Conservation (phyloP, 768 basidiomycete species). For the Russula olivacea region DNA sequence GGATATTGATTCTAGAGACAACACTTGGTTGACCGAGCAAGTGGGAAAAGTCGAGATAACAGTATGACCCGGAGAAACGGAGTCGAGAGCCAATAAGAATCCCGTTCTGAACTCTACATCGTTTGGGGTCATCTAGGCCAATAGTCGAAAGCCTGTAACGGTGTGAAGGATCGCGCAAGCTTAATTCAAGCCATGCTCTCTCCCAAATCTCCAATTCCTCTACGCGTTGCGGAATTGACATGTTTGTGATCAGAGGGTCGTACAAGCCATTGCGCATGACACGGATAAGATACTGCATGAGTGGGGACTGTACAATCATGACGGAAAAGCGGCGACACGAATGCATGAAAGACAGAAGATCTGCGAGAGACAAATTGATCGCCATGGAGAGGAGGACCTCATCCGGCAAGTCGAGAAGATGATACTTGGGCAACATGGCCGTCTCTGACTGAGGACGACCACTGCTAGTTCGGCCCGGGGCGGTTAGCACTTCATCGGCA, state of each 20-base stretch:
- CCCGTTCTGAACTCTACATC: constrained; percentile 7
- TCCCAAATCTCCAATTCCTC: constrained; percentile 11
- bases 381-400: constrained; percentile 9
- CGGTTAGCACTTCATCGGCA: neutral
- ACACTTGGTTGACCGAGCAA: neutral
- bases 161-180: neutral
- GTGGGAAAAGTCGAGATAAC: constrained; percentile 6
- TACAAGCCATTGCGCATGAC: constrained; percentile 13
- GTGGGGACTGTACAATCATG: constrained; percentile 5
- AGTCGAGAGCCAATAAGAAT: constrained; percentile 3
- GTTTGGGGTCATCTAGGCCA: neutral
- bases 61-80: neutral
- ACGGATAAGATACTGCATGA: constrained; percentile 19
- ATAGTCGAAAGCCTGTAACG: neutral
- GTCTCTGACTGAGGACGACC: neutral
- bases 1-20: constrained; percentile 1
- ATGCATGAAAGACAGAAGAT: constrained; percentile 1
- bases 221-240: constrained; percentile 8
- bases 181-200: constrained; percentile 10
- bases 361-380: neutral
- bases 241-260: constrained; percentile 6
- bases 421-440: neutral
- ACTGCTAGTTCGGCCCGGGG: neutral
- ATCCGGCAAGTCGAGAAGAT: constrained; percentile 14
- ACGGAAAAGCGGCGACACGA: constrained; percentile 6